Evolutionary conservation across 108 stramenopile genomes (phyloP).

Genomic region (Cylindrotheca closterium): DNA sequence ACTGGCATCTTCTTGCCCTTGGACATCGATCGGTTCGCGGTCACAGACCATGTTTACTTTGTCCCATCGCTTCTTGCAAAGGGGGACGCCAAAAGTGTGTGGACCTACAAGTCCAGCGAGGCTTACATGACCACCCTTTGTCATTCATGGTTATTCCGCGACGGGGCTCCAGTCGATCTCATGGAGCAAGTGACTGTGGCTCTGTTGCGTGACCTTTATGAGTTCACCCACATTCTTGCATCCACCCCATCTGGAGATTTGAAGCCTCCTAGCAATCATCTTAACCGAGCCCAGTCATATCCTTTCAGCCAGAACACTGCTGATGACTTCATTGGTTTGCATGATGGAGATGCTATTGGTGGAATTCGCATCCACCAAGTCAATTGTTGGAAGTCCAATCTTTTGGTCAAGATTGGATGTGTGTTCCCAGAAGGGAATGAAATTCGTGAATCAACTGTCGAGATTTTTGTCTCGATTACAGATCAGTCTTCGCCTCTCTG

Average conservation of each 20-base stretch:
- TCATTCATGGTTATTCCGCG: constrained; percentile 60
- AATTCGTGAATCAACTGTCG: constrained; percentile 56
- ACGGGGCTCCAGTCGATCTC: constrained; percentile 60
- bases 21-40: constrained; percentile 43
- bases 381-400: constrained; percentile 62
- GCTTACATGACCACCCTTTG: constrained; percentile 40
- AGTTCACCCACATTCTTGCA: constrained; percentile 31
- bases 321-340: constrained; percentile 35
- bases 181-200: constrained; percentile 70
- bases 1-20: constrained; percentile 74
- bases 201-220: constrained; percentile 61
- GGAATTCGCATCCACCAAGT: constrained; percentile 63
- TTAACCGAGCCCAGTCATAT: constrained; percentile 29
- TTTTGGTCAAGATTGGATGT: constrained; percentile 64
- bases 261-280: not conserved
- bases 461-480: constrained; percentile 67
- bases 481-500: constrained; percentile 59
- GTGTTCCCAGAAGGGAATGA: constrained; percentile 46
- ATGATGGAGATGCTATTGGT: constrained; percentile 41
- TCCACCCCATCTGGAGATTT: constrained; percentile 1
- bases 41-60: constrained; percentile 56
- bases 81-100: constrained; percentile 51
- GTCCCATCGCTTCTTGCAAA: constrained; percentile 66
- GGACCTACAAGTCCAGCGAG: constrained; percentile 75
- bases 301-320: constrained; percentile 26